phyloP scores from a whole-genome alignment of 345 rosid species.

The Hypericum androsaemum region DNA sequence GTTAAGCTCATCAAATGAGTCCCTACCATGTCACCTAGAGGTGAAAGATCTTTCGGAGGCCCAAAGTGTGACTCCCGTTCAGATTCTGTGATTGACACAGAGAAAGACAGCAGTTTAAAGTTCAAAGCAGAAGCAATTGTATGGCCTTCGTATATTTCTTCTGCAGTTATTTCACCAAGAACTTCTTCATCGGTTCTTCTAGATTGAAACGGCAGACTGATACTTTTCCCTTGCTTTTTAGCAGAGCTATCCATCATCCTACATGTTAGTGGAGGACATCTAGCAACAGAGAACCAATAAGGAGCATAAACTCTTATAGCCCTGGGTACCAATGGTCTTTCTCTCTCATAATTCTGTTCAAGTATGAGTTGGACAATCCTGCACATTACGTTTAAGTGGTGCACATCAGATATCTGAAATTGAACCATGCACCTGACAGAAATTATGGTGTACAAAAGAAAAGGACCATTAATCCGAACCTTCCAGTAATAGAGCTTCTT shows the following conservation, averaged over 20 bases:
- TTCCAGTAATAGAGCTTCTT: constrained; percentile 81
- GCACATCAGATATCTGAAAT: constrained; percentile 18
- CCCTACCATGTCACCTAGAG: constrained; percentile 87
- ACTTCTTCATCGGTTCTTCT: constrained; percentile 31
- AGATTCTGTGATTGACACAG: constrained; percentile 47
- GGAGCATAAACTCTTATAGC: constrained; percentile 76
- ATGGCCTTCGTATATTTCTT: constrained; percentile 70
- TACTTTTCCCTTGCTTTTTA: constrained; percentile 38
- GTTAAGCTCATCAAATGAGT: too few relatives aligned
- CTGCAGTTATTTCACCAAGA: constrained; percentile 59
- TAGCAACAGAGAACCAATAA: constrained; percentile 74
- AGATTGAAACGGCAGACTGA: constrained; percentile 44
- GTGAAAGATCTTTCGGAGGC: constrained; percentile 72
- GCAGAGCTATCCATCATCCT: constrained; percentile 47
- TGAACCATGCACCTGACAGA: constrained; percentile 4
- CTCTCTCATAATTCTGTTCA: constrained; percentile 74
- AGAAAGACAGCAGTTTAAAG: constrained; percentile 57
- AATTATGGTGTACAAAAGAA: constrained; percentile 4
- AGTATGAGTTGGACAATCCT: constrained; percentile 77
- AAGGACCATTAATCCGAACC: constrained; percentile 33
- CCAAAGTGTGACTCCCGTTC: constrained; percentile 48
- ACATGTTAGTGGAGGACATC: constrained; percentile 75
- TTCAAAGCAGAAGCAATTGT: constrained; percentile 90
- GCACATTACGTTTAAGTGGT: constrained; percentile 20
- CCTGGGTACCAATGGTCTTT: constrained; percentile 42